Percentiles rank a stretch among this genome's conserved stretches.
Evolutionary conservation across 371 early-diverging fungal species (phyloP).

Genomic region (Furculomyces boomerangus): DNA sequence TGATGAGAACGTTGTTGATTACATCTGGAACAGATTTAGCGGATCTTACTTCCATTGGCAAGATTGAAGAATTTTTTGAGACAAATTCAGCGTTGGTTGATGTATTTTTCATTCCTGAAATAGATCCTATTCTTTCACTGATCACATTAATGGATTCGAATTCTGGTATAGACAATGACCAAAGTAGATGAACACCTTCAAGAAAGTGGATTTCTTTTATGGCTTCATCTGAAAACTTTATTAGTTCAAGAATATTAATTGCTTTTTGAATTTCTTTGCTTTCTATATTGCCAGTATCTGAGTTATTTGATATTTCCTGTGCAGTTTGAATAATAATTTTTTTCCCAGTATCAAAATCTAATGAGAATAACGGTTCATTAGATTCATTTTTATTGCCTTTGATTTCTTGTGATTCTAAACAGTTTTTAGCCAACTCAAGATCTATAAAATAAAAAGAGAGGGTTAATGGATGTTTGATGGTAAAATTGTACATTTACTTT

Average conservation of each 20-base stretch:
- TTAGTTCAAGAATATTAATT: neutral
- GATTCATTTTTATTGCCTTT: too few relatives aligned
- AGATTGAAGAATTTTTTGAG: neutral
- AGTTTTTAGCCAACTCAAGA: too few relatives aligned
- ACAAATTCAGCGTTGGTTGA: neutral
- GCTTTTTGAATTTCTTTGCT: neutral
- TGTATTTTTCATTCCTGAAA: neutral
- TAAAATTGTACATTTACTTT: too few relatives aligned
- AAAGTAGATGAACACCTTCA: constrained; percentile 1
- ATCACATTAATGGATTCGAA: neutral
- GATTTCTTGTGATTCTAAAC: too few relatives aligned
- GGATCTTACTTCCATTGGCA: neutral
- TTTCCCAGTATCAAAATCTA: neutral
- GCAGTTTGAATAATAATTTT: neutral
- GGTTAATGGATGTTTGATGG: too few relatives aligned
- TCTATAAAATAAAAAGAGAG: too few relatives aligned
- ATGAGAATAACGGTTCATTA: too few relatives aligned
- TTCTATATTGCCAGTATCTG: neutral
- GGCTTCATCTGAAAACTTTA: neutral
- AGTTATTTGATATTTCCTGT: neutral
- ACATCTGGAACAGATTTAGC: neutral
- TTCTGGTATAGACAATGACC: neutral
- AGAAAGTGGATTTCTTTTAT: neutral
- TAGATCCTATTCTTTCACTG: neutral
- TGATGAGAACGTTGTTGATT: neutral